Evolutionary conservation across 257 asterid genomes (phyloP), one percentile per base, ranked within the genome.

Genomic region (Lithospermum erythrorhizon): DNA sequence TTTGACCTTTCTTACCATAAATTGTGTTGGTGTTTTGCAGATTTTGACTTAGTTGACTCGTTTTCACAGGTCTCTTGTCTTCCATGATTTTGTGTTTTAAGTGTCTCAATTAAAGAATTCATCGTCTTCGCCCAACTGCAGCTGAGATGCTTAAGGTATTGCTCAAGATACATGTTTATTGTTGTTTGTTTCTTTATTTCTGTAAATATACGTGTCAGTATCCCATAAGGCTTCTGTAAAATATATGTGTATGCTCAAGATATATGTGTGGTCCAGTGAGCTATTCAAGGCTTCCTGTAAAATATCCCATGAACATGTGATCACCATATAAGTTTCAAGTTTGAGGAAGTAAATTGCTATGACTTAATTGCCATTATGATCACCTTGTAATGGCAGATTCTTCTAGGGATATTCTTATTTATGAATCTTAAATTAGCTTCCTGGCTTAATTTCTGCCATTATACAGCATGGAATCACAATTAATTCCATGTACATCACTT

Each of bases 11-110:
- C 21, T 35, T 70, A 7, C 14, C 17, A 53, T 54, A 5, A 22
- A 41, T 19, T 27, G 47, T 47, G 16, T 8, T 53, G n/a, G 30
- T 48, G 22, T 32, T 35, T 48, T 18, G 47, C 15, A 32, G 53
- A 74, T 21, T n/a, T 61, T 62, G 61, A 49, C 58, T 58, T 62
- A 52, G 51, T 61, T 68, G 45, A 48, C 56, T 69, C 52, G 32
- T 61, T 68, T 62, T 66, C 70, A 17, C 78, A 91, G 98, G 98
- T 89, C 98, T 61, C 96, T 93, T 68, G 82, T 89, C 71, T 93
- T 93, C 79, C 98, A 93, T 72, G 98, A 93, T 75, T 93, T 93
- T 67, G 76, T 93, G 29, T 95, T n/a, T 97, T 18, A 93, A 84
- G 72, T 82, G 98, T 71, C 90, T 93, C 76, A 89, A n/a, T 97